Conservation (phyloP, 192 early-diverging fungal species). For the Linderina pennispora region DNA sequence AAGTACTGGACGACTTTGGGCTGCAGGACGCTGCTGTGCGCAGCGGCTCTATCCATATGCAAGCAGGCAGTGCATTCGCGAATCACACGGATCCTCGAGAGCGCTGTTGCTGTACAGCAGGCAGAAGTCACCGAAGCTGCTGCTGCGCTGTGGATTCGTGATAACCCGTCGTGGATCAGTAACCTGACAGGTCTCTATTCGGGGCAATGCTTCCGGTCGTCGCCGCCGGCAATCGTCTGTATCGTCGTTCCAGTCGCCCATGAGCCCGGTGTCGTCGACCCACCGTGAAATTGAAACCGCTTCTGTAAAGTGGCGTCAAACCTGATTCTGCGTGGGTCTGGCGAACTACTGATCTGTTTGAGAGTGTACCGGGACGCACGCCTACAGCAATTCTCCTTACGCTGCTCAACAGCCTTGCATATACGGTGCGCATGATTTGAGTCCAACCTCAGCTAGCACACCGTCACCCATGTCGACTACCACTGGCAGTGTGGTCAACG, state of each 20-base stretch:
- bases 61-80: conserved; percentile 13
- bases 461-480: too few species aligned
- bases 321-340: conserved; percentile 38
- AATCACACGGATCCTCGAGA: conserved; percentile 20
- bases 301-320: conserved; percentile 6
- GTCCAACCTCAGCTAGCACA: too few species aligned
- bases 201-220: too few species aligned
- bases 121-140: conserved; percentile 26
- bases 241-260: conserved; percentile 16
- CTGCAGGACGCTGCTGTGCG: background rate
- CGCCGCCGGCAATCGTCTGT: conserved; percentile 18
- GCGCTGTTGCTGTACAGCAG: conserved; percentile 13
- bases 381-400: conserved; percentile 14
- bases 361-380: conserved; percentile 24
- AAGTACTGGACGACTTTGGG: conserved; percentile 22
- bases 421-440: conserved; percentile 14
- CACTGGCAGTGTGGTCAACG: too few species aligned
- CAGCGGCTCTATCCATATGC: conserved; percentile 4
- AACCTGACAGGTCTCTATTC: too few species aligned
- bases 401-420: conserved; percentile 24
- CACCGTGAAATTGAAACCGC: background rate
- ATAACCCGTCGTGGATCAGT: conserved; percentile 39
- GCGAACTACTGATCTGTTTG: conserved; percentile 29
- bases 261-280: conserved; percentile 1
- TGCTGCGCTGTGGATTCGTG: conserved; percentile 27